Evolutionary conservation across 306 rosid genomes (phyloP).

Genomic region (Bauhinia variegata): DNA sequence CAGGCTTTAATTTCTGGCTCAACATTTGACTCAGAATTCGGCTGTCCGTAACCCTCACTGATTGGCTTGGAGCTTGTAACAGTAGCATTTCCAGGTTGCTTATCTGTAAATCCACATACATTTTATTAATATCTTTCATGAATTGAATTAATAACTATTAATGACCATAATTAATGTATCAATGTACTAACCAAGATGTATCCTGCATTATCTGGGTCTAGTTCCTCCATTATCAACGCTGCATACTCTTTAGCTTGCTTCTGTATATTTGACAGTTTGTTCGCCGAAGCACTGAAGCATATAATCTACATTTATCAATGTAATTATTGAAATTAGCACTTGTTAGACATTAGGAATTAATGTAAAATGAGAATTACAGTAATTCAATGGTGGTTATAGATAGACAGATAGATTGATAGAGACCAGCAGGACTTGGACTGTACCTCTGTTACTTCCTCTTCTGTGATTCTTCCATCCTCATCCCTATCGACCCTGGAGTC

Average conservation of each 20-base stretch:
- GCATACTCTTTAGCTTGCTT: constrained; percentile 62
- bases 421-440: neutral
- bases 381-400: too few relatives aligned
- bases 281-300: constrained; percentile 59
- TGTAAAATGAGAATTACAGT: too few relatives aligned
- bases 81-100: constrained; percentile 53
- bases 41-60: constrained; percentile 50
- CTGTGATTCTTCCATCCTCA: constrained; percentile 42
- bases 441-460: constrained; percentile 41
- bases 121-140: constrained; percentile 35
- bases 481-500: constrained; percentile 41
- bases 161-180: too few relatives aligned
- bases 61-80: constrained; percentile 58
- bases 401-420: too few relatives aligned
- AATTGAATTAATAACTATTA: neutral
- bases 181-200: constrained; percentile 20
- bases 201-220: constrained; percentile 58
- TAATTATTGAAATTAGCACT: too few relatives aligned
- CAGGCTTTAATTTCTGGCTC: constrained; percentile 46
- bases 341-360: too few relatives aligned
- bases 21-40: constrained; percentile 54
- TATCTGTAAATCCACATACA: constrained; percentile 30
- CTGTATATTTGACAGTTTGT: constrained; percentile 61
- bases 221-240: constrained; percentile 66
- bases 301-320: constrained; percentile 43